These are phyloP conservation scores for Neurospora pannonica DNA, from an alignment of 495 filamentous ascomycete genomes.

Conservation along the genomic window DNA sequence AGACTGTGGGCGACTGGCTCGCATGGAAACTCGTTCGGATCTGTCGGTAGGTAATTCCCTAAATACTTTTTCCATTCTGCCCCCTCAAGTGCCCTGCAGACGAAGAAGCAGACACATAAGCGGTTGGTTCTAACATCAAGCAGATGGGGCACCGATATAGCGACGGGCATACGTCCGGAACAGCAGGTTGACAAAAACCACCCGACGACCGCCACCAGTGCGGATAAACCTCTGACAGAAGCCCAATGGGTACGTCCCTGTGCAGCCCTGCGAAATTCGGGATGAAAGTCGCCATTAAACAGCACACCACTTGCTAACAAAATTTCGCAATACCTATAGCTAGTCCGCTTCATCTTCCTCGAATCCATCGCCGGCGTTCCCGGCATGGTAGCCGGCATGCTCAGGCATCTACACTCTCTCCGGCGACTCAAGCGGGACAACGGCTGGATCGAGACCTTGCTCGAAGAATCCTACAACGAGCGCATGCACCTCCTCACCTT, in stretches of 20 bases:
- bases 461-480: constrained; percentile 94
- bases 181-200: constrained; percentile 38
- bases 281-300: not conserved
- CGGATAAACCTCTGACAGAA: constrained; percentile 37
- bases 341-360: constrained; percentile 81
- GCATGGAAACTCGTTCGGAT: constrained; percentile 37
- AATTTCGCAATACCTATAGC: constrained; percentile 15
- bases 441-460: constrained; percentile 93
- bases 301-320: constrained; percentile 4
- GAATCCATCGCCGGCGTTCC: constrained; percentile 93
- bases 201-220: constrained; percentile 33
- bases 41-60: constrained; percentile 13
- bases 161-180: constrained; percentile 33
- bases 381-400: constrained; percentile 93
- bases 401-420: constrained; percentile 77
- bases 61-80: not conserved
- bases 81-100: not conserved
- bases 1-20: constrained; percentile 31
- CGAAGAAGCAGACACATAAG: not conserved
- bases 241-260: constrained; percentile 32
- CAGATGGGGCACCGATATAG: constrained; percentile 39
- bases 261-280: not conserved
- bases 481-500: constrained; percentile 95
- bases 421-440: constrained; percentile 84
- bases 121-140: not conserved